Base-by-base conservation (phyloP, 2,329 filamentous ascomycete genomes). In the Fusarium sp. region DNA sequence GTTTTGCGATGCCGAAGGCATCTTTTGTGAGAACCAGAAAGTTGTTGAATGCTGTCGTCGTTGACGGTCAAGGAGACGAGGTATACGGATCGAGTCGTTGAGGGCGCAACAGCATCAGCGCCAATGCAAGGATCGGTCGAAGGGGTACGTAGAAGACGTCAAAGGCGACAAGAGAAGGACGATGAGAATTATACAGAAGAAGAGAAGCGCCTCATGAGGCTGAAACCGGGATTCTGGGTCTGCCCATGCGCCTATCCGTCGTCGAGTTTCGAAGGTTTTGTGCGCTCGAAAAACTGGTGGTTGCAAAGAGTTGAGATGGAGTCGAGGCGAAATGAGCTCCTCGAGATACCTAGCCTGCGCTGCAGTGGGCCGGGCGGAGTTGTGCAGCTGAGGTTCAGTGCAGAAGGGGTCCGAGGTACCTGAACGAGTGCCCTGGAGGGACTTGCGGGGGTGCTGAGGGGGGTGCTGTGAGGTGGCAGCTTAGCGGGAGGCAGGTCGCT, bases 1-100 rank as follows among this genome's bases (percentile, higher is more conserved):
- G 6, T 88, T 85, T 78, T 88, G 87, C 67, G 86, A 86, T 78
- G 86, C 85, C 64, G 84, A 83, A 65, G 84, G 80, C 81, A 84
- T 84, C 61, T 72, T 77, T 65, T 61, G 52, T 57, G 54, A 54
- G 16, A 45, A 48, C 35, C 37, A 18, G 48, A 39, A 54, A 35
- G 54, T 52, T 35, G n/a, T 31, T 39, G 52, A 41, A 45, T 31
- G 20, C 22, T 48, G 52, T 24, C 33, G 39, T 62, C 20, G 35
- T 62, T 56, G 37, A 22, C 37, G 62, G 41, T 13, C 43, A 27
- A 48, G 35, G 22, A 35, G 54, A 33, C 14, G 13, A n/a, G 37
- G 37, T 45, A 50, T 45, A 18, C 29, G 52, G 20, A 50, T 60
- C 24, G 24, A 41, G 52, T 33, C 54, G 39, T 66, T 29, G 29